phyloP scores from a whole-genome alignment of 495 filamentous ascomycete species.

The Aspergillus hancockii region DNA sequence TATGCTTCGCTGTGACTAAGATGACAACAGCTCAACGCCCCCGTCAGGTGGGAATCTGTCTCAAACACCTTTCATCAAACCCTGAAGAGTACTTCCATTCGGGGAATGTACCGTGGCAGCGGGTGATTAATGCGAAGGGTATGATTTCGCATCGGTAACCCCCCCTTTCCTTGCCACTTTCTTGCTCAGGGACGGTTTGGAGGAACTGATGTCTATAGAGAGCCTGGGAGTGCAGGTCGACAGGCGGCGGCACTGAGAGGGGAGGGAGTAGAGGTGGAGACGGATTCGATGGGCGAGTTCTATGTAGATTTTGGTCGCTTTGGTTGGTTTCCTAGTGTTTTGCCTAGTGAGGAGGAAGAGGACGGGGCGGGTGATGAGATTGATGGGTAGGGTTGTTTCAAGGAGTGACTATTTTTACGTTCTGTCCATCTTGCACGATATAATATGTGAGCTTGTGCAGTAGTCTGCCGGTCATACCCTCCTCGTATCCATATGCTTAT shows the following conservation, averaged over 20 bases:
- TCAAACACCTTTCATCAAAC: constrained; percentile 75
- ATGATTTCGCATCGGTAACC: constrained; percentile 77
- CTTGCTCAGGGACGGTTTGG: constrained; percentile 17
- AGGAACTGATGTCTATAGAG: constrained; percentile 41
- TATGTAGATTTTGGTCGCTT: constrained; percentile 65
- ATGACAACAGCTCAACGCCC: constrained; percentile 58
- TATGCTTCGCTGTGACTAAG: background rate
- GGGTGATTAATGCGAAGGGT: constrained; percentile 85
- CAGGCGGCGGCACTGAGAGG: constrained; percentile 66
- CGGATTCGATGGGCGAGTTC: constrained; percentile 66
- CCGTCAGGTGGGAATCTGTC: constrained; percentile 82
- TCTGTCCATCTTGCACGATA: no score
- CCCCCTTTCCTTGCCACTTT: constrained; percentile 11
- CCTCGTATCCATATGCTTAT: background rate
- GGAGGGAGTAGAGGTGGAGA: constrained; percentile 70
- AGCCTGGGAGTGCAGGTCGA: constrained; percentile 63
- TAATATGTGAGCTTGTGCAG: no score
- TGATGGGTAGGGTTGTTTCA: background rate
- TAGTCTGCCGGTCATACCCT: no score
- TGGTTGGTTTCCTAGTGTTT: constrained; percentile 72
- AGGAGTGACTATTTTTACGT: no score
- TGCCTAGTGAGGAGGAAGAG: constrained; percentile 38
- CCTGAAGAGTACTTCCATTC: constrained; percentile 58
- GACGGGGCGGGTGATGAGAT: constrained; percentile 8
- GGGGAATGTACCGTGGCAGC: constrained; percentile 88